These are phyloP conservation scores for Coemansia sp. DNA, from an alignment of 192 early-diverging fungal genomes.

Conservation along the genomic window DNA sequence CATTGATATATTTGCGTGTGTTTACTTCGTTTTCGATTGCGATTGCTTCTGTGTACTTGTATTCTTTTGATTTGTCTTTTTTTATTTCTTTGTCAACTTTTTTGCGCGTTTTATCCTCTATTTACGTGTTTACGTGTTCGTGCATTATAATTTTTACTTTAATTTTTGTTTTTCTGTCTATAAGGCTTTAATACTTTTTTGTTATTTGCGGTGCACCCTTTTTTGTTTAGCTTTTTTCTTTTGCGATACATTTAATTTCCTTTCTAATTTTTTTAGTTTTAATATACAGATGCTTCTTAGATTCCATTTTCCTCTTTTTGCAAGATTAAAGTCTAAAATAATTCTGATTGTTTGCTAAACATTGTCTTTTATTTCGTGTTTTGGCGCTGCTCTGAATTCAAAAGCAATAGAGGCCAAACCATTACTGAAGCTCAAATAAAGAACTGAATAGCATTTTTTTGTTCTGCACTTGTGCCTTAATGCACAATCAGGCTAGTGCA, in stretches of 20 bases:
- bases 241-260: background rate
- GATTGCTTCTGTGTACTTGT: conserved; percentile 2
- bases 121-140: background rate
- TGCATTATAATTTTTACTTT: background rate
- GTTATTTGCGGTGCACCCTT: background rate
- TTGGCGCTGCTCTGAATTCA: too few species aligned
- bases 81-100: conserved; percentile 2
- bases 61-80: background rate
- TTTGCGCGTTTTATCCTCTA: background rate
- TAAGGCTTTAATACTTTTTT: background rate
- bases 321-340: background rate
- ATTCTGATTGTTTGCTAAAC: background rate
- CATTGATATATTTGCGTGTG: background rate
- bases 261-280: background rate
- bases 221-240: background rate
- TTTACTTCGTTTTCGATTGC: background rate
- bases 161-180: background rate
- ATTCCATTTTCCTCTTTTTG: background rate
- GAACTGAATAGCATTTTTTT: background rate
- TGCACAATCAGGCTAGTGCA: background rate
- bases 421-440: background rate
- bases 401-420: too few species aligned
- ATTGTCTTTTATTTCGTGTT: background rate
- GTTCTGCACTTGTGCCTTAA: background rate
- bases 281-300: background rate